Evolutionary conservation across 169 alveolate species (phyloP), one percentile per base, ranked within the genome.

Genomic region (Ichthyophthirius multifiliis): DNA sequence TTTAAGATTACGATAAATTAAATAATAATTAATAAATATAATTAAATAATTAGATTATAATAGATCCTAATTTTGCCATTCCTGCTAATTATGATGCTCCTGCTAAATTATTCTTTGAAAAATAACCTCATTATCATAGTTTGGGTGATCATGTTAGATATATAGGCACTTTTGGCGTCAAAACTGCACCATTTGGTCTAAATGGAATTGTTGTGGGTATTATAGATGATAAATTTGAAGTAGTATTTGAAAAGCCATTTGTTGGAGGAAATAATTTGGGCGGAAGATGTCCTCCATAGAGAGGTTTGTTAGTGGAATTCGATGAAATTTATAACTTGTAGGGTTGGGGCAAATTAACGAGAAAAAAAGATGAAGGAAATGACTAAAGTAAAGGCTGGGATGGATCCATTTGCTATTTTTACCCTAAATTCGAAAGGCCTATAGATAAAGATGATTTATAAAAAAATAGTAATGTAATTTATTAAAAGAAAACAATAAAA

Each of bases 171-270:
- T 55, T 27, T 55, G 31, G 31, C 39, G 31, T n/a, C 4, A 55
- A 55, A 39, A 78, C 63, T 4, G 43, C 46, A 43, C 84, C 84
- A 4, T 78, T 78, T 78, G 84, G 84, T 0, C 46, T 64, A 3
- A 32, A 78, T 30, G 84, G 84, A 2, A 65, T 73, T 15, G 77
- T 78, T 1, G 84, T 78, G n/a, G 84, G 84, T 41, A 37, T 78
- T 5, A 20, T 78, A 48, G 84, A 78, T 37, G 46, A 78, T 31
- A 39, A 39, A 78, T 20, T 63, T 5, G 77, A 65, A 43, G 65
- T 78, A 16, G 43, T 55, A n/a, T 55, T 55, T 7, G 31, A 27
- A 10, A 55, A 55, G 15, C 71, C 71, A 5, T 55, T 55, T 39
- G 31, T 55, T 27, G 71, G 71, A 20, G 71, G 71, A 10, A 23